Evolutionary conservation across 805 yeast species (phyloP).

Genomic region (Zygosaccharomyces siamensis): DNA sequence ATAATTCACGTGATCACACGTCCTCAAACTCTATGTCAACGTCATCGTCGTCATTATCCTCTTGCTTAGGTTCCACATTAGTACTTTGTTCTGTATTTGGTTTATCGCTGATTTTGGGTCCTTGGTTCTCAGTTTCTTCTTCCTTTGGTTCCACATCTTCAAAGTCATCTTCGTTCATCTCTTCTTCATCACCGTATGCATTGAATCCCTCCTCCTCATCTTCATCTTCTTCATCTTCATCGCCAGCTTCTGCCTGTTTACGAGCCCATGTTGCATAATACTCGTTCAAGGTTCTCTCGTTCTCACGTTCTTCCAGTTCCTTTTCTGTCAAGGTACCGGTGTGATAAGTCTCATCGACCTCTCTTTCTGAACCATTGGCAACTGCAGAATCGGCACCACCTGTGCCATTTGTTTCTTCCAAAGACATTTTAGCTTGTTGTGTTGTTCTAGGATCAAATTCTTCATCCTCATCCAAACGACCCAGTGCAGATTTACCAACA

Average conservation of each 20-base stretch:
- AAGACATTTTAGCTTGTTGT: constrained; percentile 20
- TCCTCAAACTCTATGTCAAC: constrained; percentile 37
- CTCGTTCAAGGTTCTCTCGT: constrained; percentile 66
- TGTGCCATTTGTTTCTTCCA: constrained; percentile 14
- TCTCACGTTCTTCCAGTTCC: constrained; percentile 55
- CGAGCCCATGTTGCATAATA: constrained; percentile 75
- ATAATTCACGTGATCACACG: constrained; percentile 16
- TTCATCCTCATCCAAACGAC: constrained; percentile 51
- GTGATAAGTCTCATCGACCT: constrained; percentile 19
- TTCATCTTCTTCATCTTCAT: constrained; percentile 46
- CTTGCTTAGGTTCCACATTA: background rate
- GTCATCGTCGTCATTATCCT: constrained; percentile 23
- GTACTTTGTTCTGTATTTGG: background rate
- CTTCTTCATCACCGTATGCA: constrained; percentile 35
- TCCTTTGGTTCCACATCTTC: constrained; percentile 19
- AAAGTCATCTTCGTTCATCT: constrained; percentile 20
- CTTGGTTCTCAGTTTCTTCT: constrained; percentile 6
- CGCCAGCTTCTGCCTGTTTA: constrained; percentile 60
- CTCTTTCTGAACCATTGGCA: constrained; percentile 11
- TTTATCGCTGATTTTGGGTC: background rate
- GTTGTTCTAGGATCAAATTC: constrained; percentile 32
- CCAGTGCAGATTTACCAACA: constrained; percentile 63
- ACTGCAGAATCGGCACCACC: background rate
- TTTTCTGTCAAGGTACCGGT: constrained; percentile 28
- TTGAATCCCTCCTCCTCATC: constrained; percentile 45